Percentiles rank a stretch among this genome's conserved stretches.
Conservation (phyloP, 768 basidiomycete species). For the Pleurotus salmoneostramineus region DNA sequence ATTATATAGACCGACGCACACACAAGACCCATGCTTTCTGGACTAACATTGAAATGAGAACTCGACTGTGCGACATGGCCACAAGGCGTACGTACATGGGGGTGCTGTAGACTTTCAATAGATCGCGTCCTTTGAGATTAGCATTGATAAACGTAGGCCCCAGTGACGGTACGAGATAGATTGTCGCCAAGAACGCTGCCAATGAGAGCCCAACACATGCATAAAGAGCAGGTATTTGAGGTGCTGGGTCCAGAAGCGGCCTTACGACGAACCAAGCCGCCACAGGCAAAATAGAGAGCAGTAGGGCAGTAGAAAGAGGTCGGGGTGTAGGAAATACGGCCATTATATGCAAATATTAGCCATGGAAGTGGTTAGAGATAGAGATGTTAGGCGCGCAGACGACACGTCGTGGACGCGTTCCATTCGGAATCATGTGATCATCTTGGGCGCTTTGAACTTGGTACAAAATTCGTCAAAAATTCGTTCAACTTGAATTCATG, state of each 20-base stretch:
- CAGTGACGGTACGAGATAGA: slow-evolving; percentile 80
- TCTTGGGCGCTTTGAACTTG: neutral
- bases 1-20: slow-evolving; percentile 88
- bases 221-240: slow-evolving; percentile 69
- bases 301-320: slow-evolving; percentile 46
- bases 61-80: slow-evolving; percentile 5
- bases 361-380: too few species aligned
- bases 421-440: neutral
- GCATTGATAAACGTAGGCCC: slow-evolving; percentile 78
- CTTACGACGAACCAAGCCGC: slow-evolving; percentile 72
- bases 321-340: slow-evolving; percentile 33
- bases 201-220: slow-evolving; percentile 81
- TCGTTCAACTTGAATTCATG: too few species aligned
- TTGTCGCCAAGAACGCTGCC: slow-evolving; percentile 72
- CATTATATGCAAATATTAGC: neutral
- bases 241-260: slow-evolving; percentile 66
- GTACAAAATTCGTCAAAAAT: too few species aligned
- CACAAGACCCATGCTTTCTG: slow-evolving; percentile 88
- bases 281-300: slow-evolving; percentile 60
- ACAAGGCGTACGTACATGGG: slow-evolving; percentile 45
- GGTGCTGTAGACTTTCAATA: slow-evolving; percentile 76
- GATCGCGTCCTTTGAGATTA: slow-evolving; percentile 80
- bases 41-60: slow-evolving; percentile 44
- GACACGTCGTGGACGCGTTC: neutral
- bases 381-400: neutral